phyloP scores from a whole-genome alignment of 78 protist species.

The Dictyostelium brefeldianum region DNA sequence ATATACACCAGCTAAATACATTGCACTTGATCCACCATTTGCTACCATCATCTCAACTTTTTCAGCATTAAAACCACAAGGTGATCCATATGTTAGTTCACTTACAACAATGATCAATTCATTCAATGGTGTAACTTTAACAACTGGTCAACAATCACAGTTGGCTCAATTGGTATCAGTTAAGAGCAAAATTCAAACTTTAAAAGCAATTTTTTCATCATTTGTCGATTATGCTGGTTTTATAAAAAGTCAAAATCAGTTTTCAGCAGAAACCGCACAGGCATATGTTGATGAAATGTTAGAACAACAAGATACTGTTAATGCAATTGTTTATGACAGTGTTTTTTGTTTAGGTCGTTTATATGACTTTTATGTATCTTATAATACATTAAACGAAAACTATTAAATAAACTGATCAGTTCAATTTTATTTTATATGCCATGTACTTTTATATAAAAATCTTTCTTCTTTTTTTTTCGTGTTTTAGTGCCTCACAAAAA shows the following conservation, averaged over 20 bases:
- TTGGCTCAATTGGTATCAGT: not conserved
- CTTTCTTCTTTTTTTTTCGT: too few species aligned
- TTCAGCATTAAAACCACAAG: not conserved
- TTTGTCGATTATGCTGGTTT: not conserved
- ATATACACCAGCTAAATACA: not conserved
- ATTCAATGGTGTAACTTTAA: not conserved
- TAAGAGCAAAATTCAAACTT: not conserved
- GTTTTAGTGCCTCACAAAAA: too few species aligned
- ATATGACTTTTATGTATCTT: not conserved
- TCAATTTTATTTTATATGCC: too few species aligned
- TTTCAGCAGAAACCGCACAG: not conserved
- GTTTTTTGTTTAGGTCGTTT: not conserved
- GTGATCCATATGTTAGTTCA: not conserved
- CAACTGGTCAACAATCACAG: not conserved
- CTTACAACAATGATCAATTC: not conserved
- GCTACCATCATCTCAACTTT: not conserved
- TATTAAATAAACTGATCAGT: not conserved
- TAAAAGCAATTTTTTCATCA: not conserved
- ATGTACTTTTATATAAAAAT: too few species aligned
- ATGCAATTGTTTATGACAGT: not conserved
- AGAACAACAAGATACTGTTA: not conserved
- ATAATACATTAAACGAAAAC: not conserved
- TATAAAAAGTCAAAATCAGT: too few species aligned
- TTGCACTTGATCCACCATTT: not conserved
- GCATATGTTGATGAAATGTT: not conserved